phyloP scores from a whole-genome alignment of 2,329 filamentous ascomycete species.

The Exophiala alcalophila region DNA sequence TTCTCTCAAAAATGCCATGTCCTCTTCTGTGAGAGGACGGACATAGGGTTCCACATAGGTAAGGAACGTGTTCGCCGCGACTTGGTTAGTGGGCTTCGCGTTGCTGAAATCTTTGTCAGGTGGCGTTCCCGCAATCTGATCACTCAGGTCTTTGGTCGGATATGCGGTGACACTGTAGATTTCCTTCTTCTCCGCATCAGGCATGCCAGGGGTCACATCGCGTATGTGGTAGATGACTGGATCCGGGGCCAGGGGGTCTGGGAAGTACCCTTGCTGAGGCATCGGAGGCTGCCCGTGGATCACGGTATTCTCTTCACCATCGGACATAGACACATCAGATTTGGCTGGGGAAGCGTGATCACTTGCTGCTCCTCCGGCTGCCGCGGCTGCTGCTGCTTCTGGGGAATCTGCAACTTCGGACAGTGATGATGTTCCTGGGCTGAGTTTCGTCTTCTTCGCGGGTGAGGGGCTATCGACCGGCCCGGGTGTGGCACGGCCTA shows the following conservation, averaged over 20 bases:
- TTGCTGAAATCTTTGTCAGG: conserved; percentile 95
- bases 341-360: conserved; percentile 61
- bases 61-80: conserved; percentile 90
- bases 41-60: conserved; percentile 91
- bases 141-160: conserved; percentile 73
- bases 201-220: conserved; percentile 69
- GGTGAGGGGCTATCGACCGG: conserved; percentile 30
- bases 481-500: conserved; percentile 22
- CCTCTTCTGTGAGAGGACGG: conserved; percentile 83
- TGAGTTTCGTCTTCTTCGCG: conserved; percentile 32
- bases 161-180: conserved; percentile 86
- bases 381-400: conserved; percentile 35
- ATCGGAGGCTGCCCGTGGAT: conserved; percentile 62
- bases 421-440: conserved; percentile 31
- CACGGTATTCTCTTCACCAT: conserved; percentile 43
- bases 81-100: conserved; percentile 89
- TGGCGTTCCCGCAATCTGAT: conserved; percentile 82
- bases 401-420: conserved; percentile 32
- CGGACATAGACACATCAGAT: conserved; percentile 60
- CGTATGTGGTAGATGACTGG: conserved; percentile 93
- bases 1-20: conserved; percentile 88
- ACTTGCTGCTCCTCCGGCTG: conserved; percentile 45
- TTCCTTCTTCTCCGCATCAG: conserved; percentile 77
- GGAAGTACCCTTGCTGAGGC: conserved; percentile 81
- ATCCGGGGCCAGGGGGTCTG: conserved; percentile 84